Conservation (phyloP, 169 alveolate species). For the Plasmodium inui region DNA sequence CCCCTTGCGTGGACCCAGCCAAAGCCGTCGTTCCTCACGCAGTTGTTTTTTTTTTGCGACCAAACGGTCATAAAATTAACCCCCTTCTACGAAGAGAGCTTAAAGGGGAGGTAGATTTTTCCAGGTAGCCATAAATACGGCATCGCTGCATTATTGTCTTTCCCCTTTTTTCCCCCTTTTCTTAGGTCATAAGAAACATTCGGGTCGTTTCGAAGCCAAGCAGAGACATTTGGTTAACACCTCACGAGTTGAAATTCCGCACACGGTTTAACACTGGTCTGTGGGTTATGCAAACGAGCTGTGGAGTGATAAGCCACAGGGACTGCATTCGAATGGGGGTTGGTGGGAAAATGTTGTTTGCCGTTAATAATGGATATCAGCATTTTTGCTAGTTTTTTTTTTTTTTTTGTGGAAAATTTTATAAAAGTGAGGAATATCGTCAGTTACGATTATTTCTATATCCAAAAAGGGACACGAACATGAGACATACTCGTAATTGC, state of each 20-base stretch:
- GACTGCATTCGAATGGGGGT: slow-evolving; percentile 92
- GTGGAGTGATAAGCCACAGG: slow-evolving; percentile 89
- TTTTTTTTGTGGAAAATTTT: slow-evolving; percentile 15
- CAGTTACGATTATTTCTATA: neutral
- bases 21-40: neutral
- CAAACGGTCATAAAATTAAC: neutral
- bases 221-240: slow-evolving; percentile 93
- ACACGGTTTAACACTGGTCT: slow-evolving; percentile 91
- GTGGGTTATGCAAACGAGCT: slow-evolving; percentile 91
- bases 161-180: neutral
- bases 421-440: neutral
- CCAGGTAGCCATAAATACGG: neutral
- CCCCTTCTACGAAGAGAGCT: neutral
- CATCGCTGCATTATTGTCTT: neutral
- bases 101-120: neutral
- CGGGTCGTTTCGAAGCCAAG: slow-evolving; percentile 92
- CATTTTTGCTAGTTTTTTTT: slow-evolving; percentile 85
- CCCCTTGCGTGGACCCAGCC: neutral
- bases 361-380: slow-evolving; percentile 91
- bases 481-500: neutral
- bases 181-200: slow-evolving; percentile 87
- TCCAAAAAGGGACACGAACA: neutral
- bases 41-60: neutral
- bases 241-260: slow-evolving; percentile 90
- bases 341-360: slow-evolving; percentile 91